A percentile compares a stretch with the other conserved stretches of the same genome.
phyloP scores from a whole-genome alignment of 495 filamentous ascomycete species.

The Penicillium malachiteum region DNA sequence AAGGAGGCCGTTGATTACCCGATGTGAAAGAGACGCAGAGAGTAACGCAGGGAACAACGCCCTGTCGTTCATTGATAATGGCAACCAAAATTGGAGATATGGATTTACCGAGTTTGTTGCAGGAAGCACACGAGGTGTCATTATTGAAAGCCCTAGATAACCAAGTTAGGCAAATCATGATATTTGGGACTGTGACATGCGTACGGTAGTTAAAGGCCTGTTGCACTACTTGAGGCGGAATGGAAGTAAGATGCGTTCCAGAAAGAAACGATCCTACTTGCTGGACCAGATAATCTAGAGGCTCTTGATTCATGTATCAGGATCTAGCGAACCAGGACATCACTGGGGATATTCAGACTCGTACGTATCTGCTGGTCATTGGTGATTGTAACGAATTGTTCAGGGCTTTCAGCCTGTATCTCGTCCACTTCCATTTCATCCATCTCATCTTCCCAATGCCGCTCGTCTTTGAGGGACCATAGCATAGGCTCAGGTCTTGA shows the following conservation, averaged over 20 bases:
- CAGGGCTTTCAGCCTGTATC: too few relatives aligned
- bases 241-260: neutral
- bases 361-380: too few relatives aligned
- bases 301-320: neutral
- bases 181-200: neutral
- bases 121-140: conserved; percentile 6
- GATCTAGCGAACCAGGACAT: too few relatives aligned
- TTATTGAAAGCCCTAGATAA: neutral
- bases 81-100: conserved; percentile 2
- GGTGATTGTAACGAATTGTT: too few relatives aligned
- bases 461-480: too few relatives aligned
- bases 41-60: neutral
- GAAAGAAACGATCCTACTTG: neutral
- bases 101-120: neutral
- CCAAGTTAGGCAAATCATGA: too few relatives aligned
- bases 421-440: too few relatives aligned
- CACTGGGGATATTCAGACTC: too few relatives aligned
- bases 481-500: too few relatives aligned
- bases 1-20: neutral
- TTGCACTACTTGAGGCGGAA: neutral
- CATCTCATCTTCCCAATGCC: too few relatives aligned
- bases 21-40: neutral
- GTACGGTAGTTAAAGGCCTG: neutral
- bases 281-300: neutral
- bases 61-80: neutral